These are phyloP conservation scores for Afroboletus lepidellus DNA, from an alignment of 1,284 basidiomycete species.

Conservation along the genomic window DNA sequence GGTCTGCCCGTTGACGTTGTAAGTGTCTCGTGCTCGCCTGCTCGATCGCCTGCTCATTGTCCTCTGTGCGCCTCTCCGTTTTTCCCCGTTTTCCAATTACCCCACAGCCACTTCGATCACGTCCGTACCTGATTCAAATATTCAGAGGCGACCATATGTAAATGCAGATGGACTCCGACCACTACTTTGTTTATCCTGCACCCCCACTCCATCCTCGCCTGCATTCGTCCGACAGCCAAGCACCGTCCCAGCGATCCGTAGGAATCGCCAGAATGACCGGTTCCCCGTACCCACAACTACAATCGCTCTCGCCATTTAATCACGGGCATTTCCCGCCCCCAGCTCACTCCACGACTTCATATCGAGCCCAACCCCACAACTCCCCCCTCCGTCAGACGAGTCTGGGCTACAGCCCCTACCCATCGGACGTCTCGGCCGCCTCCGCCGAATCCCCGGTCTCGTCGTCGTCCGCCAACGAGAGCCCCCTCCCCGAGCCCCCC, in stretches of 20 bases:
- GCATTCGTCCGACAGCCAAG: constrained; percentile 10
- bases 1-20: not conserved
- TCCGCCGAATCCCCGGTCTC: constrained; percentile 35
- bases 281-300: constrained; percentile 24
- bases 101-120: constrained; percentile 36
- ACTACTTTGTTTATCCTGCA: constrained; percentile 23
- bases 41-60: constrained; percentile 11
- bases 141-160: constrained; percentile 29
- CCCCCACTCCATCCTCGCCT: constrained; percentile 17
- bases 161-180: constrained; percentile 29
- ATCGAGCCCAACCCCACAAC: constrained; percentile 23
- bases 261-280: constrained; percentile 25
- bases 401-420: constrained; percentile 31
- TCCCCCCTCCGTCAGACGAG: constrained; percentile 19
- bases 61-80: constrained; percentile 19
- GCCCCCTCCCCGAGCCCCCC: constrained; percentile 34
- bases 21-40: not conserved
- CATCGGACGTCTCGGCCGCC: constrained; percentile 30
- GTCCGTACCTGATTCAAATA: constrained; percentile 33
- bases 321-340: constrained; percentile 24
- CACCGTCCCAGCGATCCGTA: constrained; percentile 8
- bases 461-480: constrained; percentile 35
- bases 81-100: constrained; percentile 29
- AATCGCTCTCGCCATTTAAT: constrained; percentile 15
- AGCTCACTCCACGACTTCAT: constrained; percentile 17